A percentile compares a stretch with the other conserved stretches of the same genome.
phyloP scores from a whole-genome alignment of 2,329 filamentous ascomycete species.

The Colletotrichum scovillei region DNA sequence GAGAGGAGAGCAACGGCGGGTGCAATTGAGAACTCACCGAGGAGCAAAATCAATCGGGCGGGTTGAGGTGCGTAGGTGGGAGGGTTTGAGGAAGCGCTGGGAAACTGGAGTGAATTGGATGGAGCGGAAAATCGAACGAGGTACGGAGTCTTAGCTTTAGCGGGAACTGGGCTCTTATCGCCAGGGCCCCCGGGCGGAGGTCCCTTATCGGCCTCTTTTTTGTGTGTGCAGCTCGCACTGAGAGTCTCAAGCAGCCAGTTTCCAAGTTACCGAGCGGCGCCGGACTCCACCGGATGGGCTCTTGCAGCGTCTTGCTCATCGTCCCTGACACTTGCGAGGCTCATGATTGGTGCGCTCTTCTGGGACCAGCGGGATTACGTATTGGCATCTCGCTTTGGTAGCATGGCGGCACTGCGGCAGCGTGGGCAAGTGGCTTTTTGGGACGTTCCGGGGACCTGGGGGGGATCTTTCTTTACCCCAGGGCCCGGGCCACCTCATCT shows the following conservation, averaged over 20 bases:
- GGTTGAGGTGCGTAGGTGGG: constrained; percentile 14
- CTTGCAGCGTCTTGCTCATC: constrained; percentile 4
- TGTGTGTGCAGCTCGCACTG: not conserved
- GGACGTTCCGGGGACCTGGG: not conserved
- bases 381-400: not conserved
- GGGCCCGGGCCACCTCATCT: constrained; percentile 9
- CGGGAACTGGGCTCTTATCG: constrained; percentile 32
- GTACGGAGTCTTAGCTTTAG: not conserved
- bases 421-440: too few relatives aligned
- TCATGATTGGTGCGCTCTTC: constrained; percentile 15
- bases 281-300: constrained; percentile 21
- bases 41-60: constrained; percentile 5
- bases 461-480: constrained; percentile 22
- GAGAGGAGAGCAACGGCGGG: not conserved
- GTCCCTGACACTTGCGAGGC: not conserved
- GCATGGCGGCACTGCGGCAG: not conserved
- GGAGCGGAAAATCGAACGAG: constrained; percentile 34
- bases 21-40: constrained; percentile 22
- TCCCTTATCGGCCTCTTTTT: constrained; percentile 26
- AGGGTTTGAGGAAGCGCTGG: not conserved
- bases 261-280: constrained; percentile 26
- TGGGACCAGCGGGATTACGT: constrained; percentile 14
- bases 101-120: not conserved
- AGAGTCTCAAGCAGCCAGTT: not conserved
- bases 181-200: not conserved